Evolutionary conservation across 768 basidiomycete species (phyloP), one percentile per base, ranked within the genome.

Genomic region (Lactarius hengduanensis): DNA sequence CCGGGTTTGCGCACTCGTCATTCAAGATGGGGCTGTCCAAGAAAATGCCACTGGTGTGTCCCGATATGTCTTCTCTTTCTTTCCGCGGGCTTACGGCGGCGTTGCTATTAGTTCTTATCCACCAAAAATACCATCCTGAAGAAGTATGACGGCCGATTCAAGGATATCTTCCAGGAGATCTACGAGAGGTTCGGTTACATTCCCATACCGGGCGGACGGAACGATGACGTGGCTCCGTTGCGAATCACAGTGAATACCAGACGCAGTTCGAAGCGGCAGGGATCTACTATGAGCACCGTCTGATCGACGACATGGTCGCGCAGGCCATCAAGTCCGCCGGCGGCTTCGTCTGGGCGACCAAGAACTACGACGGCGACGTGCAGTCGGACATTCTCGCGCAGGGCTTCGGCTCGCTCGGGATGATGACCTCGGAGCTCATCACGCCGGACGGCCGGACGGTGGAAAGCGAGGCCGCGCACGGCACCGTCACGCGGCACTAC

Each of bases 51-150:
- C 76, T 92, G 72, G 88, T 88, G 70, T 22, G 66, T 67, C n/a
- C 26, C 40, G 18, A n/a, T 36, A 15, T 41, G 10, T 11, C 55
- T n/a, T 30, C 15, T 41, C 28, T 28, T 40, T 32, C 26, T n/a
- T 54, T 16, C 10, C 5, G 28, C 26, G 22, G 9, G 15, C 50
- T 43, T 7, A 62, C 26, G 16, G 8, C 30, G n/a, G 50, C 22
- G 50, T 53, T 34, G 32, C 16, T 61, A 40, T 55, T 66, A 92
- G 87, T 98, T 96, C 83, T 86, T 98, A 91, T 95, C 93, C 13
- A 98, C 96, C 50, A 98, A 99, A 82, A 98, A 96, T 79, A 96
- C 94, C 28, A 96, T 96, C 78, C 74, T 96, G 74, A 96, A 99
- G 81, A 95, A 90, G 75, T 99, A 99, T 77, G 97, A 98, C 74